Evolutionary conservation across 352 stramenopile genomes (phyloP).

Genomic region (Phytophthora citricola): DNA sequence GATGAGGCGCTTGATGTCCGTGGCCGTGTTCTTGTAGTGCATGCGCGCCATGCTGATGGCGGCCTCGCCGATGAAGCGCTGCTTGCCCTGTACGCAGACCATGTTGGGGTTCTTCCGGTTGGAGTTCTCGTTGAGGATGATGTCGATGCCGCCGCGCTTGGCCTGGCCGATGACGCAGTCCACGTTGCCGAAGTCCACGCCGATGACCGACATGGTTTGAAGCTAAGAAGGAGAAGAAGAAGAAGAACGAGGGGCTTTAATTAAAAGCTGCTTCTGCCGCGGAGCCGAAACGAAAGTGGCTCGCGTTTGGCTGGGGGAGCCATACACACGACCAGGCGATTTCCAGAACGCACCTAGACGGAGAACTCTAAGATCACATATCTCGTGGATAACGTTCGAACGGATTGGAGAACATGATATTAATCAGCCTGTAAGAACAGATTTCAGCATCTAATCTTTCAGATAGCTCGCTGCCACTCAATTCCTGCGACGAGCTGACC

Average conservation of each 20-base stretch:
- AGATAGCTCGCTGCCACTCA: conserved; percentile 5
- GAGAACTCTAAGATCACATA: conserved; percentile 11
- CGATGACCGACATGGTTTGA: conserved; percentile 95
- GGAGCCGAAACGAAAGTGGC: conserved; percentile 43
- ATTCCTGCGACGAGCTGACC: not conserved
- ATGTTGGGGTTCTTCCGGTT: conserved; percentile 98
- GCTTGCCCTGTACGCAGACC: conserved; percentile 89
- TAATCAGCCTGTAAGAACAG: not conserved
- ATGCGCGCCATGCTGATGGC: conserved; percentile 92
- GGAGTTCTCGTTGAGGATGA: conserved; percentile 99
- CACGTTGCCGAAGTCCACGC: conserved; percentile 97
- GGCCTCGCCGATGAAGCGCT: conserved; percentile 94
- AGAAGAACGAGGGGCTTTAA: not conserved
- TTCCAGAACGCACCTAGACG: conserved; percentile 33
- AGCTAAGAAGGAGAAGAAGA: conserved; percentile 1
- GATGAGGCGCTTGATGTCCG: conserved; percentile 97
- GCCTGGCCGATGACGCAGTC: conserved; percentile 97
- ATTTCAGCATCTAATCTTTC: conserved; percentile 2
- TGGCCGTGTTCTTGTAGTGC: conserved; percentile 99
- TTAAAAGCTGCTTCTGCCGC: conserved; percentile 15
- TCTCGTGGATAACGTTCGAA: conserved; percentile 3
- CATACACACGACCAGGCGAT: conserved; percentile 21
- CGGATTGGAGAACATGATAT: not conserved
- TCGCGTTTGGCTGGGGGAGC: conserved; percentile 14
- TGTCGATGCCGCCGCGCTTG: conserved; percentile 97